Conservation (phyloP, 2,329 filamentous ascomycete species). For the Fusarium fujikuroi region DNA sequence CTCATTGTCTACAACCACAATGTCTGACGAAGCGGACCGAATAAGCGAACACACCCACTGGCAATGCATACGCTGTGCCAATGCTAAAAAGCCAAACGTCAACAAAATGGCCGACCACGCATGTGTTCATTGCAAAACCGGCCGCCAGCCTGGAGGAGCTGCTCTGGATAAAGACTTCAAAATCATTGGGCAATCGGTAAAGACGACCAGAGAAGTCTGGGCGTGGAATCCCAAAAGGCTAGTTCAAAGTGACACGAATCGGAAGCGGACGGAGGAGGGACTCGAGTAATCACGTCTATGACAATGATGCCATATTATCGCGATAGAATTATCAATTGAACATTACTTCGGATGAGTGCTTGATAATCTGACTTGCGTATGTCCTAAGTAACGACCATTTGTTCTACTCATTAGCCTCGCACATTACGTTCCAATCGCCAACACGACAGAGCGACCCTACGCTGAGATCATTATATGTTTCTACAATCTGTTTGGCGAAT, state of each 20-base stretch:
- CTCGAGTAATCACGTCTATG: fast-evolving
- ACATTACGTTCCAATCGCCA: neutral
- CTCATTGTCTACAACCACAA: no score
- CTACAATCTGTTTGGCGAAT: fast-evolving
- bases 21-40: neutral
- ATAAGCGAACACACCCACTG: neutral
- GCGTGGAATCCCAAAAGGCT: neutral
- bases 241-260: neutral
- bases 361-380: neutral
- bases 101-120: neutral
- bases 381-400: neutral
- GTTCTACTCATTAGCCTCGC: neutral
- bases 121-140: neutral
- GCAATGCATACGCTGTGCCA: neutral
- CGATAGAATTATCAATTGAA: fast-evolving
- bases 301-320: fast-evolving
- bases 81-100: neutral
- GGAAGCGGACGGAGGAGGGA: neutral
- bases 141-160: neutral
- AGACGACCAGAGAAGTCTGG: neutral
- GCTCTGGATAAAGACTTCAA: no score
- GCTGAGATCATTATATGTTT: fast-evolving
- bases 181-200: neutral
- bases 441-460: fast-evolving
- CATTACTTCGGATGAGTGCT: fast-evolving